These are phyloP conservation scores for Ophiostoma tasmaniense DNA, from an alignment of 2,329 filamentous ascomycete genomes.

Conservation along the genomic window DNA sequence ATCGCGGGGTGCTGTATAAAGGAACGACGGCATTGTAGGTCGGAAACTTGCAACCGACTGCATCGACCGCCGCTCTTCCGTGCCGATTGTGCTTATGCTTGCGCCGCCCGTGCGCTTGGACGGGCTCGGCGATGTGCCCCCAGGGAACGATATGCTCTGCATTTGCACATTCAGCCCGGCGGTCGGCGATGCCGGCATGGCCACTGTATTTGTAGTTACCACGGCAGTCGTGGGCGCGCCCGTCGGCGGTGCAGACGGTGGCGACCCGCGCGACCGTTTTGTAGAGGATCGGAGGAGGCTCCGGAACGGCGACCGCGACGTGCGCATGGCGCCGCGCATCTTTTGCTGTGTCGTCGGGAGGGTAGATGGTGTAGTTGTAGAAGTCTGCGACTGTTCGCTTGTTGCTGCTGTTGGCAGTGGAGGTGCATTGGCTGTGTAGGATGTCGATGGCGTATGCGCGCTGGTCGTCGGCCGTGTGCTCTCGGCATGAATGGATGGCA, in stretches of 20 bases:
- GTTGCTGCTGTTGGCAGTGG: conserved; percentile 7
- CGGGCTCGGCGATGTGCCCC: neutral
- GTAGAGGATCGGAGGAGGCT: conserved; percentile 25
- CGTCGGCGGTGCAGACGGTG: conserved; percentile 17
- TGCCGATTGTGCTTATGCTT: neutral
- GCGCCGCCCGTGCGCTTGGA: neutral
- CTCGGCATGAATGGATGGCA: neutral
- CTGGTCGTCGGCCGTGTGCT: neutral
- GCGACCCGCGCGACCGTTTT: conserved; percentile 27
- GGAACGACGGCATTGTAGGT: conserved; percentile 26
- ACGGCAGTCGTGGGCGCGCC: neutral
- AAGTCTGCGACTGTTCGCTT: neutral
- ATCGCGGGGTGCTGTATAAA: conserved; percentile 30
- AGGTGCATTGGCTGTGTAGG: neutral
- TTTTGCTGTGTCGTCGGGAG: conserved; percentile 16
- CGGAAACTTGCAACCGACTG: conserved; percentile 6
- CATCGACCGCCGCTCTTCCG: conserved; percentile 1
- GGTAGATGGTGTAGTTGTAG: neutral
- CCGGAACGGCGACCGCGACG: conserved; percentile 24
- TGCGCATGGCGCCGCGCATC: conserved; percentile 10
- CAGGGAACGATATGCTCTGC: conserved; percentile 13
- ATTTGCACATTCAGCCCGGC: conserved; percentile 10
- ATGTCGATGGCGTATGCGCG: neutral
- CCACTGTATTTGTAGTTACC: neutral
- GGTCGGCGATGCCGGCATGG: conserved; percentile 19